Conservation (phyloP, 805 yeast species). For the Zygosaccharomyces siamensis region DNA sequence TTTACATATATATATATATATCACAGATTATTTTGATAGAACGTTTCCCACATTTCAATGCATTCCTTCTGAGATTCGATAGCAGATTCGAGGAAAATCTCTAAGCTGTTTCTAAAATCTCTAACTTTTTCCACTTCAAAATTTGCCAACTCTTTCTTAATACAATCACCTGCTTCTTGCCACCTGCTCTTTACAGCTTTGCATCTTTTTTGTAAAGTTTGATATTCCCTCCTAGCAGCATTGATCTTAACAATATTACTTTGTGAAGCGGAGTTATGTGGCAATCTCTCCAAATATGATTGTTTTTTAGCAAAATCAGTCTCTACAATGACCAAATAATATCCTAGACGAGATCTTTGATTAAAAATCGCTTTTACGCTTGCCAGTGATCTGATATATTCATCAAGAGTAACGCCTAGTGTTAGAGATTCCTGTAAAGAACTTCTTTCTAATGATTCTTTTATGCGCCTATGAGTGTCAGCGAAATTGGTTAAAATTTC, state of each 20-base stretch:
- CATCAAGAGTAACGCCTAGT: slow-evolving; percentile 81
- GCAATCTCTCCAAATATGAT: slow-evolving; percentile 42
- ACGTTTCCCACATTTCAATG: slow-evolving; percentile 83
- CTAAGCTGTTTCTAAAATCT: slow-evolving; percentile 85
- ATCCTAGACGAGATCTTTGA: slow-evolving; percentile 59
- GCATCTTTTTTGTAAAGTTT: slow-evolving; percentile 49
- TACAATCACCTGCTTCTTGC: slow-evolving; percentile 57
- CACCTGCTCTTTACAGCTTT: slow-evolving; percentile 53
- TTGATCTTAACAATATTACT: slow-evolving; percentile 61
- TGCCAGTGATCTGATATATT: slow-evolving; percentile 71
- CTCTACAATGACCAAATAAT: slow-evolving; percentile 45
- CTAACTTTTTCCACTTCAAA: slow-evolving; percentile 73
- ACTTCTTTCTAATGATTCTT: slow-evolving; percentile 69
- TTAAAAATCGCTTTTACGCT: slow-evolving; percentile 70
- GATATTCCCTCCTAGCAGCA: slow-evolving; percentile 54
- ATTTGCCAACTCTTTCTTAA: slow-evolving; percentile 57
- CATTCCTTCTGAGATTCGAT: slow-evolving; percentile 92
- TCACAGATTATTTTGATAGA: slow-evolving; percentile 52
- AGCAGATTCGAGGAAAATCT: slow-evolving; percentile 82
- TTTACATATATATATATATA: neutral
- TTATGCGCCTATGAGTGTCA: slow-evolving; percentile 62
- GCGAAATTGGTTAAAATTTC: slow-evolving; percentile 67
- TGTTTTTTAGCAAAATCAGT: slow-evolving; percentile 45
- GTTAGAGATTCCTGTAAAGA: slow-evolving; percentile 83
- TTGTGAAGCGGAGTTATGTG: slow-evolving; percentile 39